Evolutionary conservation across 2,329 filamentous ascomycete genomes (phyloP).

Genomic region (Neofusicoccum parvum): DNA sequence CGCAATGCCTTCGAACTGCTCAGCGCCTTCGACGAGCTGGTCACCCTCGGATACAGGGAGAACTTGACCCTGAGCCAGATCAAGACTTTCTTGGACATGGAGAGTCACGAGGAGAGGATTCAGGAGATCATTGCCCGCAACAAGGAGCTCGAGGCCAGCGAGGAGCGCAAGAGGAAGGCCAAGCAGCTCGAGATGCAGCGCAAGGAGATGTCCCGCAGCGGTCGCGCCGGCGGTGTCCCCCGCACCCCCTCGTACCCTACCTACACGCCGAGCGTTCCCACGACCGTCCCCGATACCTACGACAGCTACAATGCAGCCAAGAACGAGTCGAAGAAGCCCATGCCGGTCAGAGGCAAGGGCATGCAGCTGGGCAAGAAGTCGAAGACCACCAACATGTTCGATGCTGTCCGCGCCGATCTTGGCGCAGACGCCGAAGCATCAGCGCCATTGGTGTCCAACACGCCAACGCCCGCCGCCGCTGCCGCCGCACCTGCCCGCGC

Average conservation of each 20-base stretch:
- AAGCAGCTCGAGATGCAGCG: slow-evolving; percentile 99
- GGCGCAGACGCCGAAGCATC: slow-evolving; percentile 80
- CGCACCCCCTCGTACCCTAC: slow-evolving; percentile 83
- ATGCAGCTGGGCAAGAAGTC: slow-evolving; percentile 99
- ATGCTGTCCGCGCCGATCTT: slow-evolving; percentile 88
- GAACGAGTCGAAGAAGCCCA: slow-evolving; percentile 77
- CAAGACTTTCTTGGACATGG: slow-evolving; percentile 99
- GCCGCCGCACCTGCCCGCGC: slow-evolving; percentile 57
- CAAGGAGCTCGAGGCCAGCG: slow-evolving; percentile 96
- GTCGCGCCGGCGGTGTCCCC: slow-evolving; percentile 61
- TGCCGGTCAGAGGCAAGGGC: slow-evolving; percentile 85
- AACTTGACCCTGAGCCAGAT: slow-evolving; percentile 96
- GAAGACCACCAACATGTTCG: slow-evolving; percentile 96
- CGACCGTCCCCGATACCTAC: slow-evolving; percentile 77
- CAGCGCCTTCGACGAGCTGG: slow-evolving; percentile 95
- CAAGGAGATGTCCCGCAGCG: slow-evolving; percentile 85
- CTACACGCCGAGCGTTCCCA: slow-evolving; percentile 78
- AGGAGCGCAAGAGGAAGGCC: slow-evolving; percentile 97
- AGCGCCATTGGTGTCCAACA: slow-evolving; percentile 67
- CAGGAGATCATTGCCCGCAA: slow-evolving; percentile 98
- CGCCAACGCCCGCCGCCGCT: slow-evolving; percentile 53
- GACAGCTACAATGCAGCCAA: slow-evolving; percentile 97
- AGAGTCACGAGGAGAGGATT: slow-evolving; percentile 97
- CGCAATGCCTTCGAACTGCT: slow-evolving; percentile 95
- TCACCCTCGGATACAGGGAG: slow-evolving; percentile 93